phyloP scores from a whole-genome alignment of 495 filamentous ascomycete species.

The Darksidea phi region DNA sequence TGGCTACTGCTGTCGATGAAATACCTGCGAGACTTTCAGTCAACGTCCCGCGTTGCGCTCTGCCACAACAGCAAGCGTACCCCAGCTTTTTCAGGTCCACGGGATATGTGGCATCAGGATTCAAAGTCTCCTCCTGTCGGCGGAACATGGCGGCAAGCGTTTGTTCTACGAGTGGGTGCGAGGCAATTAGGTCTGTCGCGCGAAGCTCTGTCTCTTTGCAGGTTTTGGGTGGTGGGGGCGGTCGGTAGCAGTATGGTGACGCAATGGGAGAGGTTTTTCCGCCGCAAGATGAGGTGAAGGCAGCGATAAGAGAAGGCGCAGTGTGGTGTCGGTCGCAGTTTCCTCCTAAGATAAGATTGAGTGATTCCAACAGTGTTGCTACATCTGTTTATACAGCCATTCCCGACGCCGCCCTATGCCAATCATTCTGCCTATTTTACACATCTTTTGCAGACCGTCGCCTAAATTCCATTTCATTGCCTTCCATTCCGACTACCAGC shows the following conservation, averaged over 20 bases:
- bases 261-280: no score
- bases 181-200: no score
- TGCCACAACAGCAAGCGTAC: slow-evolving; percentile 46
- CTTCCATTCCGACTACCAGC: slow-evolving; percentile 63
- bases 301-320: no score
- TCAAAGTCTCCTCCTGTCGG: slow-evolving; percentile 61
- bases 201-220: no score
- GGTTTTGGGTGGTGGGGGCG: background rate
- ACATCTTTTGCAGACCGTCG: background rate
- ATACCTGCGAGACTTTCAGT: slow-evolving; percentile 12
- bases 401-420: slow-evolving; percentile 21
- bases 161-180: background rate
- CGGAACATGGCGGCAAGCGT: slow-evolving; percentile 60
- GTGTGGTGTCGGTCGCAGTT: no score
- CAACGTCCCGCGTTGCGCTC: background rate
- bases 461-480: background rate
- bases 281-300: no score
- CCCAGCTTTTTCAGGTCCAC: slow-evolving; percentile 65
- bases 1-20: slow-evolving; percentile 62
- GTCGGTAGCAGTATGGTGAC: background rate
- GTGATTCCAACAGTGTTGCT: slow-evolving; percentile 18
- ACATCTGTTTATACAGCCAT: background rate
- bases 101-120: slow-evolving; percentile 65
- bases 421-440: slow-evolving; percentile 10
- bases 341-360: background rate